Evolutionary conservation across 2,329 filamentous ascomycete species (phyloP).

Genomic region (Pyrenochaeta sp.): DNA sequence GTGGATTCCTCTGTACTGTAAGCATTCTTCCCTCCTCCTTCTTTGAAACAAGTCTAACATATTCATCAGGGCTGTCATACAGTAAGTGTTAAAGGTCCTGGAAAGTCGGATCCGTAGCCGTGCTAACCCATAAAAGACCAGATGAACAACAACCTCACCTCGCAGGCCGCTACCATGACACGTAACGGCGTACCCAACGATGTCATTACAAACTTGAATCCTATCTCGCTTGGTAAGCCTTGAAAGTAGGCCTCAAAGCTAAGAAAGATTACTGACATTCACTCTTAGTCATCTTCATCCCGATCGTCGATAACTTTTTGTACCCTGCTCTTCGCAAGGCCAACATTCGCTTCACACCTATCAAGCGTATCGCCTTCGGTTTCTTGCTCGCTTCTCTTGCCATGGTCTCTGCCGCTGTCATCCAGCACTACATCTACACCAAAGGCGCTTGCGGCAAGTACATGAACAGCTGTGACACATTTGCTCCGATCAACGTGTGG

Average conservation of each 20-base stretch:
- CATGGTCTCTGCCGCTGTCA: constrained; percentile 60
- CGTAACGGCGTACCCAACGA: constrained; percentile 64
- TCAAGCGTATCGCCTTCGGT: constrained; percentile 61
- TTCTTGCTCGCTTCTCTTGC: constrained; percentile 57
- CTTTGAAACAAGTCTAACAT: constrained; percentile 1
- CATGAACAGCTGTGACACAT: constrained; percentile 61
- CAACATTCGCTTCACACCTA: constrained; percentile 59
- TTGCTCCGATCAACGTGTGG: constrained; percentile 71
- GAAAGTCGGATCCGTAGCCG: no score
- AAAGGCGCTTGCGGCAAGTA: constrained; percentile 66
- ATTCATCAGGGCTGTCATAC: constrained; percentile 52
- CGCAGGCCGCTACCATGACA: constrained; percentile 62
- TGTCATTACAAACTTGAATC: constrained; percentile 63
- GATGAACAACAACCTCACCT: constrained; percentile 63
- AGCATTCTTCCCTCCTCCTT: constrained; percentile 3
- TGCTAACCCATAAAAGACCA: no score
- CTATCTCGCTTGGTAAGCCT: constrained; percentile 59
- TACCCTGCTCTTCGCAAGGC: constrained; percentile 59
- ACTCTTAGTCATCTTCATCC: constrained; percentile 64
- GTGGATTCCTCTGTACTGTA: constrained; percentile 56
- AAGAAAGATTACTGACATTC: no score
- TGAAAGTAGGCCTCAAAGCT: no score
- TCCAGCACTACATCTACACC: constrained; percentile 69
- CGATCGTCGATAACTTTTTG: constrained; percentile 60
- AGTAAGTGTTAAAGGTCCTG: no score